Percentiles rank a stretch among this genome's conserved stretches.
Conservation (phyloP, 139 green algal species). For the Ulvella scutata region DNA sequence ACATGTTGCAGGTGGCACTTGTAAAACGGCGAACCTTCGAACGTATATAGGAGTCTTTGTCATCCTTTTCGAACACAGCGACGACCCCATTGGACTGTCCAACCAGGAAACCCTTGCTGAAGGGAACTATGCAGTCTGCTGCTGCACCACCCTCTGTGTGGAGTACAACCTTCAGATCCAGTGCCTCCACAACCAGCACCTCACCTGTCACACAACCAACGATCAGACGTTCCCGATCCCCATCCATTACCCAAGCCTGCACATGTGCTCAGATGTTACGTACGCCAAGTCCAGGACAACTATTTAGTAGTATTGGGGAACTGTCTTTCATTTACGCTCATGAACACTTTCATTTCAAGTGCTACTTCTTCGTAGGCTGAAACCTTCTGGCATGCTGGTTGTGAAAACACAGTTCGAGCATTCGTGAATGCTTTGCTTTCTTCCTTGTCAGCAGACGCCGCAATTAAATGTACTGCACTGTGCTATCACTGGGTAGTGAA, state of each 20-base stretch:
- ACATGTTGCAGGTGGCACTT: no score
- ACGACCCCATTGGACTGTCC: conserved; percentile 27
- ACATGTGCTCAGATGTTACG: not conserved
- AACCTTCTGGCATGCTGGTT: no score
- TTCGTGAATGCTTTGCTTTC: no score
- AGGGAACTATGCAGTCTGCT: not conserved
- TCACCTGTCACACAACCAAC: conserved; percentile 62
- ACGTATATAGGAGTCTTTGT: conserved; percentile 35
- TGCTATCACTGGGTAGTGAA: not conserved
- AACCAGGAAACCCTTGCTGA: conserved; percentile 11
- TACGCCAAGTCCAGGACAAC: no score
- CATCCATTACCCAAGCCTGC: not conserved
- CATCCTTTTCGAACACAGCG: conserved; percentile 46
- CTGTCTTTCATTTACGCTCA: no score
- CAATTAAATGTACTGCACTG: no score
- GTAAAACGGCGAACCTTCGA: no score
- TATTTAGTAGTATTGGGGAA: no score
- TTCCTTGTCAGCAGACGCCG: no score
- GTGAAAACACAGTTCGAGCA: no score
- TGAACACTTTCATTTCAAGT: no score
- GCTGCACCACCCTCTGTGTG: conserved; percentile 20
- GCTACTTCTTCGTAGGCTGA: no score
- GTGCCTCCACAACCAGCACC: conserved; percentile 54
- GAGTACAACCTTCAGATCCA: conserved; percentile 35
- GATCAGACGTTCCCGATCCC: conserved; percentile 43